Base-by-base conservation (phyloP, 805 yeast species). In the Torulaspora delbrueckii region DNA sequence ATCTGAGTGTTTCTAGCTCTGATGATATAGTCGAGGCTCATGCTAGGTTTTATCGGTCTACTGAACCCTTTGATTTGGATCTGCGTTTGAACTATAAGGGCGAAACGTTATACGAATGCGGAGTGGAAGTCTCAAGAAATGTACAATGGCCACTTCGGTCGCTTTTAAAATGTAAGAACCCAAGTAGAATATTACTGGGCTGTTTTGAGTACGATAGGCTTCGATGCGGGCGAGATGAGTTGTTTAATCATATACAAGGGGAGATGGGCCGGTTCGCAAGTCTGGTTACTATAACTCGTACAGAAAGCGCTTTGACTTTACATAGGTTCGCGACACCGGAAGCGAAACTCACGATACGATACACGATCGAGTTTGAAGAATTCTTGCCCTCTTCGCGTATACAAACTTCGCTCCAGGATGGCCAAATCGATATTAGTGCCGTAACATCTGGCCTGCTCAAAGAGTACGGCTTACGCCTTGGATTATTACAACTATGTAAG, bases 141-240 rank as follows among this genome's bases (percentile, higher is more conserved):
- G 47, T 52, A 8, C 41, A 42, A 12, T 50, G 50, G 41, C 13
- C 24, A 4, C 28, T 55, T 32, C 40, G 35, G 27, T 39, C 44
- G 4, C 19, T 48, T 13, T 8, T 46, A 7, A 14, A 23, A 6
- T 34, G 41, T 22, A 14, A 34, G 16, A 40, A 53, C 25, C 49
- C 57, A 2, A 47, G 43, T 8, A n/a, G 42, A 8, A 38, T 62
- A 2, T 42, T 62, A n/a, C 51, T 57, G 33, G 52, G 51, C n/a
- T 54, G 59, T 13, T 42, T 44, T 42, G 65, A 62, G 42, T 55
- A 43, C 39, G 57, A 58, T 28, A 50, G 59, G 45, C 36, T 62
- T 8, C 39, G 47, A 12, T 22, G 14, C 14, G 51, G 46, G 27
- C 47, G 60, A 23, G 14, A 39, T 4, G 39, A 14, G 10, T 27